These are phyloP conservation scores for Xylaria sp. DNA, from an alignment of 2,329 filamentous ascomycete genomes.

Conservation along the genomic window DNA sequence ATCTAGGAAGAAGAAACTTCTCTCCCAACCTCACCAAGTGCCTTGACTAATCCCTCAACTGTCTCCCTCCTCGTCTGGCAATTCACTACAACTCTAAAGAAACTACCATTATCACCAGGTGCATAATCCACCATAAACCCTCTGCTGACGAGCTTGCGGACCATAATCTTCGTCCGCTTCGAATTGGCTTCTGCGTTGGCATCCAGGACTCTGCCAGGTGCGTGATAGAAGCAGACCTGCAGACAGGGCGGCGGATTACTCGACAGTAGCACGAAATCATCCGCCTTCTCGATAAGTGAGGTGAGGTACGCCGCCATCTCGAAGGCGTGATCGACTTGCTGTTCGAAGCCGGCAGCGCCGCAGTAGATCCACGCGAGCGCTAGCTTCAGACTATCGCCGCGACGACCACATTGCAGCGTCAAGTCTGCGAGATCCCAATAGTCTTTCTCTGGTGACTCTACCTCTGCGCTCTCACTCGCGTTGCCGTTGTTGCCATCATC, in stretches of 20 bases:
- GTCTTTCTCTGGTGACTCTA: slow-evolving; percentile 48
- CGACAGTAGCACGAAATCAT: slow-evolving; percentile 73
- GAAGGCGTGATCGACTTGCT: slow-evolving; percentile 75
- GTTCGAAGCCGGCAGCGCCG: slow-evolving; percentile 74
- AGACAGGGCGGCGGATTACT: slow-evolving; percentile 82
- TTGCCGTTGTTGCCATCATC: slow-evolving; percentile 41
- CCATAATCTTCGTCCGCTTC: slow-evolving; percentile 55
- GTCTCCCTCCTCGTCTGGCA: slow-evolving; percentile 59
- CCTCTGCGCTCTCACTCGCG: neutral
- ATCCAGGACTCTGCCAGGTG: slow-evolving; percentile 59
- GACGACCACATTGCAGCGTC: slow-evolving; percentile 89
- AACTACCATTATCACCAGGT: slow-evolving; percentile 60
- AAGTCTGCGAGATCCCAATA: slow-evolving; percentile 91
- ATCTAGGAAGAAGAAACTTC: slow-evolving; percentile 26
- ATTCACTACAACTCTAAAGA: slow-evolving; percentile 66
- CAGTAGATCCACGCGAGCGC: slow-evolving; percentile 91
- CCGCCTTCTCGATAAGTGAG: slow-evolving; percentile 55
- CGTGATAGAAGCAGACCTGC: slow-evolving; percentile 94
- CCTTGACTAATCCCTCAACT: slow-evolving; percentile 46
- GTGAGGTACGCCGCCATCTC: slow-evolving; percentile 73
- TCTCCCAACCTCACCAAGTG: slow-evolving; percentile 36
- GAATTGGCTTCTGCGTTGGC: slow-evolving; percentile 54
- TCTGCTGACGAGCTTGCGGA: slow-evolving; percentile 52
- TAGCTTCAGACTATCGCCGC: slow-evolving; percentile 85
- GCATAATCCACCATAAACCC: slow-evolving; percentile 68